Conservation (phyloP, 129 eudicot species). For the Oenanthe sinensis region DNA sequence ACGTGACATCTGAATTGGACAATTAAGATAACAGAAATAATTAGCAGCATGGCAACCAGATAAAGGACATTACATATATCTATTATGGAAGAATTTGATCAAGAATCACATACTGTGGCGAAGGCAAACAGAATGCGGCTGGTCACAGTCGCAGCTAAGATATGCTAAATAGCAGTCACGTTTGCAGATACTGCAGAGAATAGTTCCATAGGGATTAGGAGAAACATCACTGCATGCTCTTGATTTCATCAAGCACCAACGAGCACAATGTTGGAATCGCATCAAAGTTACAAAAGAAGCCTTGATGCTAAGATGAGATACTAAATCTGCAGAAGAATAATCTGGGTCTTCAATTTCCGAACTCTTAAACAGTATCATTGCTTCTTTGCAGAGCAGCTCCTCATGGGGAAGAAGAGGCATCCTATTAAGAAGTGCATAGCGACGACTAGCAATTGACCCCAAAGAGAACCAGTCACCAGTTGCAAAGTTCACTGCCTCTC, state of each 20-base stretch:
- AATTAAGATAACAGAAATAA: neutral
- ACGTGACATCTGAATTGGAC: conserved; percentile 41
- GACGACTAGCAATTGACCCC: conserved; percentile 83
- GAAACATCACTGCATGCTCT: conserved; percentile 43
- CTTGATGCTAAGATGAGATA: conserved; percentile 40
- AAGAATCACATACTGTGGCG: conserved; percentile 68
- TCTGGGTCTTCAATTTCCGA: conserved; percentile 41
- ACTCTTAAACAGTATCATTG: conserved; percentile 52
- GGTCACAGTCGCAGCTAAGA: conserved; percentile 65
- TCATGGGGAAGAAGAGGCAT: conserved; percentile 85
- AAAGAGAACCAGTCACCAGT: conserved; percentile 88
- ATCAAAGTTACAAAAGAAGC: conserved; percentile 70
- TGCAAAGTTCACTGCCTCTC: conserved; percentile 97
- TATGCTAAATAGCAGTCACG: conserved; percentile 85
- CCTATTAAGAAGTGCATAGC: conserved; percentile 78
- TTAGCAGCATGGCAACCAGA: conserved; percentile 4
- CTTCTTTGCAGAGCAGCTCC: conserved; percentile 96
- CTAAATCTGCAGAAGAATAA: conserved; percentile 34
- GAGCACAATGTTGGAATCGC: conserved; percentile 74
- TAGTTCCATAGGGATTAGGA: conserved; percentile 63
- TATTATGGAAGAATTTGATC: neutral
- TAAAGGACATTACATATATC: neutral
- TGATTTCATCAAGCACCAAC: conserved; percentile 64
- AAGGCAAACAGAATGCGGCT: conserved; percentile 76
- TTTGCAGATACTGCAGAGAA: conserved; percentile 87